Conservation (phyloP, 1,284 basidiomycete species). For the Boletus smithii region DNA sequence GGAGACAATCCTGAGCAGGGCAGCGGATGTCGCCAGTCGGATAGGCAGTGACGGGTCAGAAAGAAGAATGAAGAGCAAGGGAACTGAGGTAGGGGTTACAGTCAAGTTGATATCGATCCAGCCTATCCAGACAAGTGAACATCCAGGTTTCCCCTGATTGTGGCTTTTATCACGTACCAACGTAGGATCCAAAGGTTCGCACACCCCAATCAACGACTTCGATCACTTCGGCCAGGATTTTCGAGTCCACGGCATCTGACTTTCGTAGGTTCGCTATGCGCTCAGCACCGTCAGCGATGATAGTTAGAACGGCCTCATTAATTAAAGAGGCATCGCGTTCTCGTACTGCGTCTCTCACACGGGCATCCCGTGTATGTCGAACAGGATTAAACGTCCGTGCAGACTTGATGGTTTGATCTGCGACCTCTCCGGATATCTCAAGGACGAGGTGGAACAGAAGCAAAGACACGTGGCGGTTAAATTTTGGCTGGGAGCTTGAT, state of each 20-base stretch:
- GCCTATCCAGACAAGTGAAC: slow-evolving; percentile 47
- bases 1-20: slow-evolving; percentile 78
- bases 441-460: slow-evolving; percentile 85
- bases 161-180: slow-evolving; percentile 61
- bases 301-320: slow-evolving; percentile 82
- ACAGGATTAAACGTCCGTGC: slow-evolving; percentile 68
- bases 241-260: slow-evolving; percentile 40
- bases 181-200: slow-evolving; percentile 90
- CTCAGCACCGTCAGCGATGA: slow-evolving; percentile 75
- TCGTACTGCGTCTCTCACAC: slow-evolving; percentile 86
- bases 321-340: slow-evolving; percentile 85
- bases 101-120: slow-evolving; percentile 99
- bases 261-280: slow-evolving; percentile 55
- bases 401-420: slow-evolving; percentile 85
- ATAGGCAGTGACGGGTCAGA: slow-evolving; percentile 78
- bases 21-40: slow-evolving; percentile 78
- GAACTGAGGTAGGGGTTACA: slow-evolving; percentile 87
- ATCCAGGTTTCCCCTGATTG: not conserved
- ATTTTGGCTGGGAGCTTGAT: slow-evolving; percentile 52
- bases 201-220: slow-evolving; percentile 90
- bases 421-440: slow-evolving; percentile 90
- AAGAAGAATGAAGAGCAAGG: slow-evolving; percentile 82
- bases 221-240: slow-evolving; percentile 58
- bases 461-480: slow-evolving; percentile 79
- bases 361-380: slow-evolving; percentile 76